Conservation (phyloP, 2,329 filamentous ascomycete genomes). For the Trichoderma atrobrunneum region DNA sequence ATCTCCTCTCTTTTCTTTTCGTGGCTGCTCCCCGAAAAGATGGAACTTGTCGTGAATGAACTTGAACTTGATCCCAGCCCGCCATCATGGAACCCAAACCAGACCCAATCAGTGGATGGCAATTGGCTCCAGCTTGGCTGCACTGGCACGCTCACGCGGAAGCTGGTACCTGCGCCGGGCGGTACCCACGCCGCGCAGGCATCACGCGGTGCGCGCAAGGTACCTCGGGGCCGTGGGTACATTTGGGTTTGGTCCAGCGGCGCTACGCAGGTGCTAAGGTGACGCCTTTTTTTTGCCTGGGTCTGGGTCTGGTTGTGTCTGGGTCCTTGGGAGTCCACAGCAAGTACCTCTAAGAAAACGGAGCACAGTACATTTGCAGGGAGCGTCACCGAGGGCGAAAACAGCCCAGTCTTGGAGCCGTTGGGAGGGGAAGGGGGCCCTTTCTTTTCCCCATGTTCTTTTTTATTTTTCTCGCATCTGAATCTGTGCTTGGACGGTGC, state of each 20-base stretch:
- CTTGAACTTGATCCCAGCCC: neutral
- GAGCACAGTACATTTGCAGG: neutral
- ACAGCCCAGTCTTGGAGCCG: neutral
- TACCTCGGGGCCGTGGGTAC: neutral
- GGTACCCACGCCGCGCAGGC: neutral
- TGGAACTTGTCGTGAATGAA: neutral
- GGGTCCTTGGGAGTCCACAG: neutral
- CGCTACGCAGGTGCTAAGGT: neutral
- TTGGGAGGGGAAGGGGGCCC: neutral
- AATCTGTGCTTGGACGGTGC: neutral
- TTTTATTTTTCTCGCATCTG: neutral
- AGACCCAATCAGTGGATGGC: neutral
- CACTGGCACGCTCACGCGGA: neutral
- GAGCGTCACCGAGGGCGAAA: neutral
- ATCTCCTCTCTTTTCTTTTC: neutral
- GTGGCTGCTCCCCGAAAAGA: neutral
- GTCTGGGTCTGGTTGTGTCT: neutral
- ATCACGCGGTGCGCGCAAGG: neutral
- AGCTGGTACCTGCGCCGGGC: conserved; percentile 1
- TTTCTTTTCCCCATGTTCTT: neutral
- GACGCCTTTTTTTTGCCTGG: neutral
- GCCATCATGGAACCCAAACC: neutral
- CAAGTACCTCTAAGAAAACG: neutral
- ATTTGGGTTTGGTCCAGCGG: neutral
- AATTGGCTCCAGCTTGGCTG: neutral